These are phyloP conservation scores for Paraglomus occultum DNA, from an alignment of 192 early-diverging fungal genomes.

Conservation along the genomic window DNA sequence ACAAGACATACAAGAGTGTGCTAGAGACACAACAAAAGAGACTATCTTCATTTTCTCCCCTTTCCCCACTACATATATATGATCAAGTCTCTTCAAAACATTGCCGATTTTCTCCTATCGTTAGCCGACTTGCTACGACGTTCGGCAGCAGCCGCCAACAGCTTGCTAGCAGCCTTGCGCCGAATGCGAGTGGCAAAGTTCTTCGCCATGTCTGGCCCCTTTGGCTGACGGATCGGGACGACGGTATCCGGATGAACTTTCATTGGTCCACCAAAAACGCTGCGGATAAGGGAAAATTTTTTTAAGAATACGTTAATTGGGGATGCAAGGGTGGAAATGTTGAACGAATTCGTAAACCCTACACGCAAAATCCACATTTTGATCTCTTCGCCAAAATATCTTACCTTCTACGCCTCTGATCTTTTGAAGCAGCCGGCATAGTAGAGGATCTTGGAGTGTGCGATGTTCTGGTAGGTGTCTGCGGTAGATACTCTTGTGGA, in stretches of 20 bases:
- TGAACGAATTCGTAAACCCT: no score
- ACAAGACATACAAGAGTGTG: no score
- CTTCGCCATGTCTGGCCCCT: conserved; percentile 28
- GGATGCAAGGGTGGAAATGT: no score
- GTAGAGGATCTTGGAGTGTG: conserved; percentile 13
- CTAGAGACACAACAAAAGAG: no score
- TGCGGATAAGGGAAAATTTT: background rate
- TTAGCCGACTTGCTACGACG: conserved; percentile 27
- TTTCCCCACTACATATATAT: no score
- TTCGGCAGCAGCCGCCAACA: conserved; percentile 25
- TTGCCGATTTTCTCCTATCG: conserved; percentile 29
- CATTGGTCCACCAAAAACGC: conserved; percentile 28
- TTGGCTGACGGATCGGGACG: conserved; percentile 29
- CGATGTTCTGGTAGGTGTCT: conserved; percentile 20
- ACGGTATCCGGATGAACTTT: conserved; percentile 26
- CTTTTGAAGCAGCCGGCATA: conserved; percentile 7
- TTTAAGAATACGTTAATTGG: background rate
- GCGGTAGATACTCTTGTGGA: conserved; percentile 21
- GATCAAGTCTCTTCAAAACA: conserved; percentile 3
- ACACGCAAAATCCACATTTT: no score
- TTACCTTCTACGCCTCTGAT: conserved; percentile 31
- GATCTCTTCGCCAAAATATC: background rate
- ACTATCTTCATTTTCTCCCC: no score
- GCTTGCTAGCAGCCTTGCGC: conserved; percentile 30
- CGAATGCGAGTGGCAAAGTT: conserved; percentile 32